These are phyloP conservation scores for Davidsoniella virescens DNA, from an alignment of 2,329 filamentous ascomycete species.

Conservation along the genomic window DNA sequence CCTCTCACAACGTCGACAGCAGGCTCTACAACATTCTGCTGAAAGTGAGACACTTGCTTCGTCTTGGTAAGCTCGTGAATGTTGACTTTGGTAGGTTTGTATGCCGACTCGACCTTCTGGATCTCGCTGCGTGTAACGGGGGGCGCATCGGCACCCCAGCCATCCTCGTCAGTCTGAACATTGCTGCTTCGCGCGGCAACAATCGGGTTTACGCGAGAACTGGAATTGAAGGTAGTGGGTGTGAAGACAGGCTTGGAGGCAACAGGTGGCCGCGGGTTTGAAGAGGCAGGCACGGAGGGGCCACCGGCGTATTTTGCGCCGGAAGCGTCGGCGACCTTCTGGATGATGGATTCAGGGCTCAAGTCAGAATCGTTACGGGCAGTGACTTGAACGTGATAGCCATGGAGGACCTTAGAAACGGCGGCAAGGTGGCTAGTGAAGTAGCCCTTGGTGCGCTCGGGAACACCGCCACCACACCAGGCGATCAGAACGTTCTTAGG, in stretches of 20 bases:
- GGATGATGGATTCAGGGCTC: conserved; percentile 70
- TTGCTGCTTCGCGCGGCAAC: conserved; percentile 46
- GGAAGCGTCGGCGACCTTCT: conserved; percentile 88
- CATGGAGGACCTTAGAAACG: conserved; percentile 83
- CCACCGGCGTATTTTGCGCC: conserved; percentile 82
- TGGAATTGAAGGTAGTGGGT: conserved; percentile 41
- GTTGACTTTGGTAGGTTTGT: conserved; percentile 91
- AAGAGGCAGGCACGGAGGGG: conserved; percentile 32
- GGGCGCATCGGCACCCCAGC: conserved; percentile 92
- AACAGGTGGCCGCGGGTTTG: conserved; percentile 37
- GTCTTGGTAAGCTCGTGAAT: conserved; percentile 70
- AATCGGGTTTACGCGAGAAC: conserved; percentile 48
- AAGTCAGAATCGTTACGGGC: conserved; percentile 83
- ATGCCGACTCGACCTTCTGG: conserved; percentile 82
- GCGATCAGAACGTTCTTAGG: conserved; percentile 88
- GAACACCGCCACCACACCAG: conserved; percentile 94
- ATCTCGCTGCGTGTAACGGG: conserved; percentile 71
- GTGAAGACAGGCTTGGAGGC: conserved; percentile 87
- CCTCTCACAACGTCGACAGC: conserved; percentile 58
- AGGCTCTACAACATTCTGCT: conserved; percentile 26
- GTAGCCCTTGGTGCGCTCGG: conserved; percentile 96
- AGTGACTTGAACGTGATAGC: conserved; percentile 95
- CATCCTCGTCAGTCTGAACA: conserved; percentile 58
- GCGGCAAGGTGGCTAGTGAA: conserved; percentile 88
- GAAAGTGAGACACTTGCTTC: conserved; percentile 22